phyloP scores from a whole-genome alignment of 75 land plant genomes.

The Picea glauca region DNA sequence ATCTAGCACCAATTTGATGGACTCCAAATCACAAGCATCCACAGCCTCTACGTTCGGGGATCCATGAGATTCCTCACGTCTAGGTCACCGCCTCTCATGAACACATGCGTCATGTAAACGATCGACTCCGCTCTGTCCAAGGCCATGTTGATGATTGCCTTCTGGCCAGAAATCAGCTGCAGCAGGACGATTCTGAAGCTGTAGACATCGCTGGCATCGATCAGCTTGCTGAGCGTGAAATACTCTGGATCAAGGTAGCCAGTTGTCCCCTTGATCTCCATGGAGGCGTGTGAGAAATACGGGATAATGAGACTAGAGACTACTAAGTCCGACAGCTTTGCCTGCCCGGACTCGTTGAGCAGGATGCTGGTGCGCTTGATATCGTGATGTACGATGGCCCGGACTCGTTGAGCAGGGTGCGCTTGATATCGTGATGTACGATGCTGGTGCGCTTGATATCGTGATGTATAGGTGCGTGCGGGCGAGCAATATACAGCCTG shows the following conservation, averaged over 20 bases:
- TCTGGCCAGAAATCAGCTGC: constrained; percentile 43
- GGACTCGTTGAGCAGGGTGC: constrained; percentile 14
- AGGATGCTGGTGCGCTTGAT: constrained; percentile 29
- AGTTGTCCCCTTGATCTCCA: constrained; percentile 12
- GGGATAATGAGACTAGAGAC: constrained; percentile 10
- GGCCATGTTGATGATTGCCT: constrained; percentile 27
- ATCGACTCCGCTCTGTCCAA: constrained; percentile 31
- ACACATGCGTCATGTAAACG: constrained; percentile 13
- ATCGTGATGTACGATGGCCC: constrained; percentile 22
- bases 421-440: constrained; percentile 27
- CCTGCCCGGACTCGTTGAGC: constrained; percentile 15
- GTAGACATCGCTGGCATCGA: constrained; percentile 38
- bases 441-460: no score
- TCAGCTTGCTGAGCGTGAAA: constrained; percentile 31
- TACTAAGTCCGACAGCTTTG: constrained; percentile 34
- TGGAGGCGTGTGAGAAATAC: constrained; percentile 11
- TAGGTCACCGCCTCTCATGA: not conserved
- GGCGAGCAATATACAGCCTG: no score
- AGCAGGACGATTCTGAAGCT: constrained; percentile 40
- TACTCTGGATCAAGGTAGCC: constrained; percentile 39
- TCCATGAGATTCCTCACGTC: constrained; percentile 10
- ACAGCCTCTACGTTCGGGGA: not conserved
- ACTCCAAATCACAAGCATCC: not conserved
- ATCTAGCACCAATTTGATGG: constrained; percentile 13
- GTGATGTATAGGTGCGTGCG: no score